Base-by-base conservation (phyloP, 148 eudicot genomes). In the Rhododendron vialii region DNA sequence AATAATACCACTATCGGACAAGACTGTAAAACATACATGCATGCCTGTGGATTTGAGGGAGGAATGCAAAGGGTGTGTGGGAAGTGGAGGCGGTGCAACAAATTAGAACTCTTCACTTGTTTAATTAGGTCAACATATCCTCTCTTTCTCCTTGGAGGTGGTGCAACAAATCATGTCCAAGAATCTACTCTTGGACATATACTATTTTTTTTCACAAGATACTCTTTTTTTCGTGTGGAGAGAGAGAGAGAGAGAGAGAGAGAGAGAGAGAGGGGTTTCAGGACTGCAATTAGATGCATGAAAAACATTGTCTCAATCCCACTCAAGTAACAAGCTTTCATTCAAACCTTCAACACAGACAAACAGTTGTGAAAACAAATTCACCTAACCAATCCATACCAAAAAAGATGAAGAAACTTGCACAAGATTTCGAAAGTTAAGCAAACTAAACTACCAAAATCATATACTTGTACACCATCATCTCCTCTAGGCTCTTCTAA, bases 381-480 rank as follows among this genome's bases (percentile, higher is more conserved):
- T 77, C 80, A 77, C 26, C 43, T 8, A 77, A 78, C 14, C 81
- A 78, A 43, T 10, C 81, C 80, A 76, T 20, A 18, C 74, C 33
- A 26, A 71, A 14, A 77, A 18, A 76, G 38, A 48, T 4, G 63
- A 73, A 47, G 30, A 71, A 47, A 47, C 79, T 69, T 83, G 28
- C 85, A 71, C 35, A 71, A 48, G 3, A 38, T 45, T 20, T 17
- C 51, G 20, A 45, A 20, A 73, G 22, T 47, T 20, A 5, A 84
- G 48, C 55, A 53, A 78, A 78, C 57, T 30, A 33, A 14, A 14
- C 45, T 84, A 84, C 73, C 79, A 78, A 78, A 20, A 24, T 43
- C 33, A 81, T 82, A 82, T 83, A 75, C 80, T 78, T 88, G 74
- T 86, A 85, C 86, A 78, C 55, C 33, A 2, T 28, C 24, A 18